A percentile compares a stretch with the other conserved stretches of the same genome.
Conservation (phyloP, 2,329 filamentous ascomycete genomes). For the Colletotrichum shisoi region DNA sequence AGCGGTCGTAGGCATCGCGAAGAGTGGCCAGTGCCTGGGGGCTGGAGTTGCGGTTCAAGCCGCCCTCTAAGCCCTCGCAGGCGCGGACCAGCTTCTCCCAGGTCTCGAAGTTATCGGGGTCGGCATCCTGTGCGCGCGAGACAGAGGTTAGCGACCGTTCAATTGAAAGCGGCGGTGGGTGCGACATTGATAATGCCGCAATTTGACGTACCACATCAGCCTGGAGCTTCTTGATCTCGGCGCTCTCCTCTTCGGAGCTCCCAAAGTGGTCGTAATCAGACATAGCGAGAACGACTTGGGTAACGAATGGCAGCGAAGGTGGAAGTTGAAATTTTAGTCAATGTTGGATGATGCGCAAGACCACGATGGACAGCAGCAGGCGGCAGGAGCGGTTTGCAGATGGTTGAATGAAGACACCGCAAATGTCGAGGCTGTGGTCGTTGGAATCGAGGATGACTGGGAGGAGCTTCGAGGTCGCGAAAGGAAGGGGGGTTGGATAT, state of each 20-base stretch:
- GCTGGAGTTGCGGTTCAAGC: slow-evolving; percentile 94
- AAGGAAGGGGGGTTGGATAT: slow-evolving; percentile 38
- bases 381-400: slow-evolving; percentile 23
- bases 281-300: slow-evolving; percentile 56
- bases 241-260: slow-evolving; percentile 80
- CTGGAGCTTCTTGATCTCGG: slow-evolving; percentile 80
- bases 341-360: slow-evolving; percentile 10
- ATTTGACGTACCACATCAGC: slow-evolving; percentile 74
- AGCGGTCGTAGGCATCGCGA: slow-evolving; percentile 87
- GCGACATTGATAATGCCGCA: slow-evolving; percentile 18
- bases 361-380: slow-evolving; percentile 15
- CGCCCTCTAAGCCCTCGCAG: slow-evolving; percentile 86
- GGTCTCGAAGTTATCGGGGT: slow-evolving; percentile 89
- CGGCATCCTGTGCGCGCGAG: slow-evolving; percentile 58
- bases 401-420: slow-evolving; percentile 23
- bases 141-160: slow-evolving; percentile 7
- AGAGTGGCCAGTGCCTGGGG: slow-evolving; percentile 89
- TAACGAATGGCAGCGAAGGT: slow-evolving; percentile 29
- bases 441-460: slow-evolving; percentile 24
- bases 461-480: slow-evolving; percentile 31
- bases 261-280: slow-evolving; percentile 75
- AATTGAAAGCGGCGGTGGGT: slow-evolving; percentile 10
- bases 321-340: background rate
- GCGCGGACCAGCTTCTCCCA: slow-evolving; percentile 93
- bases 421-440: slow-evolving; percentile 30